Evolutionary conservation across 768 basidiomycete genomes (phyloP).

Genomic region (Porpolomopsis calyptriformis): DNA sequence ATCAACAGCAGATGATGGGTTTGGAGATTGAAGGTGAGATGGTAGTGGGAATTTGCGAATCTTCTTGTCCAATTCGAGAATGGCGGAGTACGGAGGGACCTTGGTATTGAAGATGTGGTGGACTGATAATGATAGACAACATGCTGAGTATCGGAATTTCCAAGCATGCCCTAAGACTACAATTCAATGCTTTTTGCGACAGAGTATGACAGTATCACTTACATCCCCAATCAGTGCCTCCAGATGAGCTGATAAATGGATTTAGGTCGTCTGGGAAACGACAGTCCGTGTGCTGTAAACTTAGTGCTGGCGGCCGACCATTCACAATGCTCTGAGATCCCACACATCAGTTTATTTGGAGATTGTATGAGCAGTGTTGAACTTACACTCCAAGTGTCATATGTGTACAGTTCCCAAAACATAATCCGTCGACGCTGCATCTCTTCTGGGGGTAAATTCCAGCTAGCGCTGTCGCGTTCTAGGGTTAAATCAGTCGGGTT

Average conservation of each 20-base stretch:
- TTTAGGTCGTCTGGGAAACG: constrained; percentile 39
- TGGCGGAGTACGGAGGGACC: constrained; percentile 29
- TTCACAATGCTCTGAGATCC: constrained; percentile 33
- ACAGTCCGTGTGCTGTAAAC: constrained; percentile 40
- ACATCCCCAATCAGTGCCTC: constrained; percentile 35
- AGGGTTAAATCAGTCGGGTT: neutral
- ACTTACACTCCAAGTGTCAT: constrained; percentile 40
- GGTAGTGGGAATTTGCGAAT: constrained; percentile 43
- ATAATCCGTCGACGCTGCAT: constrained; percentile 35
- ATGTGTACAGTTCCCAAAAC: constrained; percentile 45
- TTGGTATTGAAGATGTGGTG: constrained; percentile 32
- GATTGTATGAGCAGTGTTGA: neutral
- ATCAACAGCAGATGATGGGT: constrained; percentile 18
- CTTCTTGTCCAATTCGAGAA: constrained; percentile 40
- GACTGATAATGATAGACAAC: constrained; percentile 33
- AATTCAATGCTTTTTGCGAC: neutral
- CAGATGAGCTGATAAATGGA: constrained; percentile 19
- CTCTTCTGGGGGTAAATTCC: constrained; percentile 36
- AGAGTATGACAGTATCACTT: constrained; percentile 14
- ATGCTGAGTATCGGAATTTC: constrained; percentile 36
- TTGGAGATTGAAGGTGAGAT: constrained; percentile 31
- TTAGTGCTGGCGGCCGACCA: constrained; percentile 39
- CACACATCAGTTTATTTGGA: neutral
- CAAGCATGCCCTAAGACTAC: constrained; percentile 29
- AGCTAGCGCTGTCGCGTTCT: constrained; percentile 43